Evolutionary conservation across 495 filamentous ascomycete species (phyloP).

Genomic region (Cercophora samala): DNA sequence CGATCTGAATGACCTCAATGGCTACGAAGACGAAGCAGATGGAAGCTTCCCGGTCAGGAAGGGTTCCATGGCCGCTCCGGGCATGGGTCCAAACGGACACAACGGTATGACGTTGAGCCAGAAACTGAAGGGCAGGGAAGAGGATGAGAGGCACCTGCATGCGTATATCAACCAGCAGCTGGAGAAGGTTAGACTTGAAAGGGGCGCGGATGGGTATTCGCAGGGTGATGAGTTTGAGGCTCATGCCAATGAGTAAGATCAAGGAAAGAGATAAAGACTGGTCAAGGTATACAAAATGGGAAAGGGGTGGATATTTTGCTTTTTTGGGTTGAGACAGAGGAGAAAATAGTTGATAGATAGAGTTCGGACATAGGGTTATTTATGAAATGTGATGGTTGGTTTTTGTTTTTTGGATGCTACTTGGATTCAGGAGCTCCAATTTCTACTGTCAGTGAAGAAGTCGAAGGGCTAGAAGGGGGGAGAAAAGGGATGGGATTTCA

Average conservation of each 20-base stretch:
- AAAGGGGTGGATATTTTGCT: neutral
- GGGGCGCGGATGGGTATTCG: conserved; percentile 33
- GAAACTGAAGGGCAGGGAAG: conserved; percentile 39
- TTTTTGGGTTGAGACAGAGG: too few relatives aligned
- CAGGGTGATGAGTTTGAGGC: conserved; percentile 54
- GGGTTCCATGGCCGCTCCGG: neutral
- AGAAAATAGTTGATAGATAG: neutral
- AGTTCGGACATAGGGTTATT: too few relatives aligned
- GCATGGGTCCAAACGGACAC: neutral
- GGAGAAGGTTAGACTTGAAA: conserved; percentile 51
- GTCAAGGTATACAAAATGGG: neutral
- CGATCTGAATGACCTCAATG: conserved; percentile 40
- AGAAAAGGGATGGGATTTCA: neutral
- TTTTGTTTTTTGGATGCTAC: neutral
- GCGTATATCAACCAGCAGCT: conserved; percentile 71
- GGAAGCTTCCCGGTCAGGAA: conserved; percentile 10
- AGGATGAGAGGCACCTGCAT: conserved; percentile 62
- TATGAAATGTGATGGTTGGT: neutral
- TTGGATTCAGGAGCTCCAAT: neutral
- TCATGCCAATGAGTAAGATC: conserved; percentile 3
- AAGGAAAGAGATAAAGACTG: neutral
- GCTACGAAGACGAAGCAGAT: conserved; percentile 35
- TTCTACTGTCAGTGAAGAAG: neutral
- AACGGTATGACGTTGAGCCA: conserved; percentile 17
- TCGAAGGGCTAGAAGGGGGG: neutral